Percentiles rank a stretch among this genome's conserved stretches.
Conservation (phyloP, 306 rosid genomes). For the Pyrus betulifolia region DNA sequence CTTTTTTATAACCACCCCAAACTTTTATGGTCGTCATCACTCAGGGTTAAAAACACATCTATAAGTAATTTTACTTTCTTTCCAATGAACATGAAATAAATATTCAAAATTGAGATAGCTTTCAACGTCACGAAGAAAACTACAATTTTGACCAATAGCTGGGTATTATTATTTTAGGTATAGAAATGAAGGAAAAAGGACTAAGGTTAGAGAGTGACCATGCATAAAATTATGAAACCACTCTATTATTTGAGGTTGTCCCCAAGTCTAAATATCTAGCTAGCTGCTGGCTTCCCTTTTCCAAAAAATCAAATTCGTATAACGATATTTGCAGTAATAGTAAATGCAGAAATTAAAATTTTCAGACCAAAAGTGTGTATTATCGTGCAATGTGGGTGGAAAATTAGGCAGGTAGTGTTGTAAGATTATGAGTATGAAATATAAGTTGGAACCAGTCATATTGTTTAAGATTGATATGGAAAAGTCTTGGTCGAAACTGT, state of each 20-base stretch:
- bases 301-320: not conserved
- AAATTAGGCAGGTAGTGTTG: slow-evolving; percentile 13
- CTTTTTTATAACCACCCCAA: too few species aligned
- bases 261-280: not conserved
- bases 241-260: not conserved
- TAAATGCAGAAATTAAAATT: not conserved
- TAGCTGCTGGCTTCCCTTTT: not conserved
- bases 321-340: not conserved
- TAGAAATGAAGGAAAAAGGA: not conserved
- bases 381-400: slow-evolving; percentile 10
- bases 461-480: too few species aligned
- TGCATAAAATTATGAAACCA: too few species aligned
- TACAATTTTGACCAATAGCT: not conserved
- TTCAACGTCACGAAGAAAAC: too few species aligned
- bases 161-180: not conserved
- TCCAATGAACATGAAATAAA: not conserved
- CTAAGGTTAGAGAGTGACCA: too few species aligned
- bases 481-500: too few species aligned
- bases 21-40: not conserved
- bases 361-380: not conserved
- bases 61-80: not conserved
- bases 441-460: too few species aligned
- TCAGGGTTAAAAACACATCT: too few species aligned
- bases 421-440: too few species aligned
- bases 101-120: too few species aligned